Conservation (phyloP, 495 filamentous ascomycete species). For the Hypomontagnella monticulosa region DNA sequence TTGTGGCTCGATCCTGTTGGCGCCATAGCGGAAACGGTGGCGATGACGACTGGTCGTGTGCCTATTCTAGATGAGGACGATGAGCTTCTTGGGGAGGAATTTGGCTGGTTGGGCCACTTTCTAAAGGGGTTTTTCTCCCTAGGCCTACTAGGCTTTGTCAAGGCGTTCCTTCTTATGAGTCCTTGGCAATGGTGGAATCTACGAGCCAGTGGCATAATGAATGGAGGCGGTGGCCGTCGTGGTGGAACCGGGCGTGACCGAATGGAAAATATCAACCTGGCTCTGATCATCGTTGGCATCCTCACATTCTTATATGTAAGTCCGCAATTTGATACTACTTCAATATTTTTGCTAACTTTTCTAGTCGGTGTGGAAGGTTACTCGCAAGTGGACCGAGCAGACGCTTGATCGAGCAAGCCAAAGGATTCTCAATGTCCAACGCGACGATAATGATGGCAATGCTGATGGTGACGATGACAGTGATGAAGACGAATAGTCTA, state of each 20-base stretch:
- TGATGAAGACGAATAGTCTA: constrained; percentile 46
- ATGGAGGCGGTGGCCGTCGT: constrained; percentile 57
- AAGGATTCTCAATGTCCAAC: constrained; percentile 81
- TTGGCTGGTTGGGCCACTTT: constrained; percentile 81
- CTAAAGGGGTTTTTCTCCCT: constrained; percentile 86
- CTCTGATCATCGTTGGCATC: constrained; percentile 81
- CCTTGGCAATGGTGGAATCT: constrained; percentile 82
- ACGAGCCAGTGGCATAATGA: constrained; percentile 54
- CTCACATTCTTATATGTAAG: constrained; percentile 84
- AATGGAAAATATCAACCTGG: constrained; percentile 76
- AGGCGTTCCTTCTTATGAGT: constrained; percentile 76
- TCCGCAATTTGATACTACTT: constrained; percentile 15
- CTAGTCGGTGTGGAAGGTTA: constrained; percentile 82
- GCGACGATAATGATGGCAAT: constrained; percentile 76
- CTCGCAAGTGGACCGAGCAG: constrained; percentile 73
- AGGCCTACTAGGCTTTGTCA: constrained; percentile 85
- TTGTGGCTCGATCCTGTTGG: constrained; percentile 80
- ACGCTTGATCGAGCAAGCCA: constrained; percentile 80
- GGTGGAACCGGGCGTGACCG: constrained; percentile 76
- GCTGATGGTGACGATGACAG: constrained; percentile 73
- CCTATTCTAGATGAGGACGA: constrained; percentile 49
- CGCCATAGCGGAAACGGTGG: constrained; percentile 52
- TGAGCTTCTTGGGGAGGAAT: constrained; percentile 50
- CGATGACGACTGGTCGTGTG: constrained; percentile 46
- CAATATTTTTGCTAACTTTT: constrained; percentile 36